These are phyloP conservation scores for Aspergillus costaricaensis DNA, from an alignment of 2,329 filamentous ascomycete genomes.

Conservation along the genomic window DNA sequence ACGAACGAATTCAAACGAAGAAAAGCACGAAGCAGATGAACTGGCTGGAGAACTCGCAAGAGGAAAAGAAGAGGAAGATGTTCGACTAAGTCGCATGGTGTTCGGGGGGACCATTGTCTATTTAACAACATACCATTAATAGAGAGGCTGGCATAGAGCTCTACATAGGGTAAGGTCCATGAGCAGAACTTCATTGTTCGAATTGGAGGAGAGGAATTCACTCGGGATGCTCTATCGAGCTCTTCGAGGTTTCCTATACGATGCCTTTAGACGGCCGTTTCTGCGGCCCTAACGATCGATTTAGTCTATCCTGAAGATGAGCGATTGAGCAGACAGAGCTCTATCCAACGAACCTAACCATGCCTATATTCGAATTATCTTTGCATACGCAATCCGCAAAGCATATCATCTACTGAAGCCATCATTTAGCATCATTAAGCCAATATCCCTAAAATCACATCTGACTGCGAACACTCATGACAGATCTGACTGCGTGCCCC, in stretches of 20 bases:
- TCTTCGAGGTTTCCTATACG: not conserved
- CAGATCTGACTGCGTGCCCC: not conserved
- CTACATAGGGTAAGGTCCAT: slow-evolving; percentile 5
- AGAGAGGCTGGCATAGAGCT: slow-evolving; percentile 21
- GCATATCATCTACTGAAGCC: not conserved
- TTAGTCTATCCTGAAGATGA: too few relatives aligned
- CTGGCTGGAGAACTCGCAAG: not conserved
- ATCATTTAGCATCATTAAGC: not conserved
- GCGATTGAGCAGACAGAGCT: not conserved
- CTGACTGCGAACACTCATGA: not conserved
- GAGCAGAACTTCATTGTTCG: not conserved
- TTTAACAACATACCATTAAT: slow-evolving; percentile 10
- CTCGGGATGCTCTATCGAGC: not conserved
- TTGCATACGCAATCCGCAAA: not conserved
- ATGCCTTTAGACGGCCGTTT: not conserved
- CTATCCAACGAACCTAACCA: not conserved
- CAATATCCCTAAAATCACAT: not conserved
- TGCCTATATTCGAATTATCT: not conserved
- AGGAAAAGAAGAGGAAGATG: not conserved
- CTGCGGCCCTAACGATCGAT: too few relatives aligned
- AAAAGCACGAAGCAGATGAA: not conserved
- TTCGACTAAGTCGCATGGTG: not conserved
- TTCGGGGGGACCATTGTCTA: slow-evolving; percentile 10
- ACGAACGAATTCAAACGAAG: not conserved
- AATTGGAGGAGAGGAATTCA: not conserved